A percentile compares a stretch with the other conserved stretches of the same genome.
These are phyloP conservation scores for Prunus armeniaca DNA, from an alignment of 306 rosid genomes.

Conservation along the genomic window DNA sequence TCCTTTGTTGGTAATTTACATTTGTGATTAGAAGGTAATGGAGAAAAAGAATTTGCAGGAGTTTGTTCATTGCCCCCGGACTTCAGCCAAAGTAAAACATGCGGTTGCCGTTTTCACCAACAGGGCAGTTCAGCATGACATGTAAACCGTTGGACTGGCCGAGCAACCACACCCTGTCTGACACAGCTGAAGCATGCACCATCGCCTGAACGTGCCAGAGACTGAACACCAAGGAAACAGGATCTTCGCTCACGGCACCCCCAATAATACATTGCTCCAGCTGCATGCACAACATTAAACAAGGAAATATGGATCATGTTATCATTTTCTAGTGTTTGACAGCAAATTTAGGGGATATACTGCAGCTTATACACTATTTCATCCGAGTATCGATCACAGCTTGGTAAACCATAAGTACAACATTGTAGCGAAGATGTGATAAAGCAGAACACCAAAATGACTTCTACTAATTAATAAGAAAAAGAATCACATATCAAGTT, in stretches of 20 bases:
- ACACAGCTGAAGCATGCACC: too few species aligned
- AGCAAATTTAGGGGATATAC: background rate
- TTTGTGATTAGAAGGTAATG: too few species aligned
- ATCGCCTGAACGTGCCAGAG: too few species aligned
- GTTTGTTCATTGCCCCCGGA: background rate
- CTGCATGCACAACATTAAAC: slow-evolving; percentile 4
- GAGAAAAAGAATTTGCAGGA: too few species aligned
- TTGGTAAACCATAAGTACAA: background rate
- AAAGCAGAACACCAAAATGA: background rate
- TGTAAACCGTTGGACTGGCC: too few species aligned
- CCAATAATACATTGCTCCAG: background rate
- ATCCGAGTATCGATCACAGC: too few species aligned
- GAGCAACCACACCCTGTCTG: too few species aligned
- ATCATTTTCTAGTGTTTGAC: background rate
- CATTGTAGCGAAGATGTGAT: background rate
- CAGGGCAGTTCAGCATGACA: background rate
- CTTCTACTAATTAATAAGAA: background rate
- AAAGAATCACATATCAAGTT: background rate
- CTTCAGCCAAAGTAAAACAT: too few species aligned
- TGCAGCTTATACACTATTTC: too few species aligned
- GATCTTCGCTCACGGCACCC: background rate
- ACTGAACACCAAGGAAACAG: background rate
- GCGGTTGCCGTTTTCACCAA: background rate
- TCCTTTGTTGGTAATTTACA: too few species aligned
- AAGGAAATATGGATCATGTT: background rate